phyloP scores from a whole-genome alignment of 139 green algal species.

The Volvox africanus region DNA sequence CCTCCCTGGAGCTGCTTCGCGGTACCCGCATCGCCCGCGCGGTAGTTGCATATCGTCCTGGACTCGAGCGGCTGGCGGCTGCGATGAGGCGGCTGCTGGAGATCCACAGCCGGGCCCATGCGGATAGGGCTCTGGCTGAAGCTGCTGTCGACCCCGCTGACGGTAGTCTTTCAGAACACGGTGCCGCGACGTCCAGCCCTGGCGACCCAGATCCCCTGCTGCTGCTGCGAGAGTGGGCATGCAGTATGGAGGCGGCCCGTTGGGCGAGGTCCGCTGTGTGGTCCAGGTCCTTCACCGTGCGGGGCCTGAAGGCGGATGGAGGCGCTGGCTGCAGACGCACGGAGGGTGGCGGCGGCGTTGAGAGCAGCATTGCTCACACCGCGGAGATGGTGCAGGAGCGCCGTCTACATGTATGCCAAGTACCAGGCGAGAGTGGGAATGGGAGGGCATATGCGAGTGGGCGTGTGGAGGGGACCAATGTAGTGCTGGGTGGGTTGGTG shows the following conservation, averaged over 20 bases:
- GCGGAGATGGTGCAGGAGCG: neutral
- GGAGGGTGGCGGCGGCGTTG: neutral
- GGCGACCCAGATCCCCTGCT: neutral
- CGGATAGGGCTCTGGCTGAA: no score
- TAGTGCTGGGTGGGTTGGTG: no score
- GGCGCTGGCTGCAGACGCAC: neutral
- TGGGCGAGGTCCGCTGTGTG: constrained; percentile 72
- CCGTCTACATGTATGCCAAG: constrained; percentile 1
- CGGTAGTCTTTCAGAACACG: no score
- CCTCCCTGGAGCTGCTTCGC: constrained; percentile 52
- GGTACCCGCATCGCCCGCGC: constrained; percentile 60
- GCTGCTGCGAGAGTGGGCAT: constrained; percentile 37
- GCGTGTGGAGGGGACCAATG: neutral
- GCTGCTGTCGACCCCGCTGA: no score
- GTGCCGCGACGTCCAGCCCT: neutral
- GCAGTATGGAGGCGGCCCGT: constrained; percentile 44
- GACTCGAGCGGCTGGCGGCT: constrained; percentile 30
- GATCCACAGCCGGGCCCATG: neutral
- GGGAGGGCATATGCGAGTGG: neutral
- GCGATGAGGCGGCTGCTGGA: constrained; percentile 45
- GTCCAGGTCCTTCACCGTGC: constrained; percentile 72
- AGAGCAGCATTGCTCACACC: neutral
- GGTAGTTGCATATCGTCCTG: constrained; percentile 44
- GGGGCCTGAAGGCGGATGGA: constrained; percentile 13
- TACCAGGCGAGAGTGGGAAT: neutral